Percentiles rank a stretch among this genome's conserved stretches.
Conservation (phyloP, 768 basidiomycete species). For the Coprinopsis sp. region DNA sequence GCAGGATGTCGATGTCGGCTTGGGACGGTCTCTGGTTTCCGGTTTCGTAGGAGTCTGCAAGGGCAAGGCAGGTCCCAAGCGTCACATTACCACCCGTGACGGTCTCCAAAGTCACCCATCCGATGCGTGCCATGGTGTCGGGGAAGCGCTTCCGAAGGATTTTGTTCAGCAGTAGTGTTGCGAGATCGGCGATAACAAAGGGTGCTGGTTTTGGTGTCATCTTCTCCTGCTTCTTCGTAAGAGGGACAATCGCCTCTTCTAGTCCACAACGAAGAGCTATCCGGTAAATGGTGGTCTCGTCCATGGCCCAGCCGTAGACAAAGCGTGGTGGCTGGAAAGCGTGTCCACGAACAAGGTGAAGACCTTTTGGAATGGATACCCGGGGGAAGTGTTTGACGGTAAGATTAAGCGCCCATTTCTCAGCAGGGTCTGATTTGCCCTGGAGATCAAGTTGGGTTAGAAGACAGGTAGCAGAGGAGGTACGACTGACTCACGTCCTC, state of each 20-base stretch:
- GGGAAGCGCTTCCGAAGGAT: neutral
- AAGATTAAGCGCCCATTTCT: neutral
- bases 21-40: neutral
- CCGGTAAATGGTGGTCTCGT: neutral
- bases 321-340: neutral
- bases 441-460: too few species aligned
- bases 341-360: neutral
- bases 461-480: too few species aligned
- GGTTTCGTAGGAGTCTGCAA: neutral
- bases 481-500: too few species aligned
- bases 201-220: too few species aligned
- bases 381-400: neutral
- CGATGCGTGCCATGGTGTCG: neutral
- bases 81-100: neutral
- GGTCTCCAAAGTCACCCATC: neutral
- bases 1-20: neutral
- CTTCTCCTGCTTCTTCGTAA: too few species aligned
- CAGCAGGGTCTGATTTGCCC: too few species aligned
- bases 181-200: too few species aligned
- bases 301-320: slow-evolving; percentile 2
- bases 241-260: neutral
- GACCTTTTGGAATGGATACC: neutral
- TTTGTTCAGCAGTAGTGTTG: neutral
- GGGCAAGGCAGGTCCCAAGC: neutral
- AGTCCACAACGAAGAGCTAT: neutral